Evolutionary conservation across 768 basidiomycete species (phyloP), one percentile per base, ranked within the genome.

Genomic region (Collybia sp.): DNA sequence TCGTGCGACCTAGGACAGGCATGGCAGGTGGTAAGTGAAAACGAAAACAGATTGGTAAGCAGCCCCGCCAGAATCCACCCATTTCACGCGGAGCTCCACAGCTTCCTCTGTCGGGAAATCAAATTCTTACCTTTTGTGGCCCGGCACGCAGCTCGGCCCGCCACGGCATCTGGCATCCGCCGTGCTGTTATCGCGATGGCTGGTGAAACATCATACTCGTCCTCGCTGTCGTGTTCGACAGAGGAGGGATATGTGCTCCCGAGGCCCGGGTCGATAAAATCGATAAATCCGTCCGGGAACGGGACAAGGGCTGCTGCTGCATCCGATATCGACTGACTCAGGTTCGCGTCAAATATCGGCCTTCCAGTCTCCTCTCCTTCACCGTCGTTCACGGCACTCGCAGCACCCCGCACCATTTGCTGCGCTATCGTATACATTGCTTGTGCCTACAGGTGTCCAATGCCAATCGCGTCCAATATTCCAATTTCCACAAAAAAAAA

Each of bases 41-140:
- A 53, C 58, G 58, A 59, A 60, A 63, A 64, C 58, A 47, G 56
- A 57, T 69, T 67, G 56, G 66, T 66, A 63, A 66, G 61, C 65
- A 41, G 60, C 42, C 72, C 35, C 35, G 35, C 35, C 13, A 13
- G 17, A 37, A 37, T 37, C 35, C 35, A 18, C n/a, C 35, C 10
- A n/a, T 18, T 37, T 18, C 35, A 13, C 35, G 35, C n/a, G n/a
- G n/a, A 18, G 35, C 35, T 37, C 10, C 17, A 13, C 35, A 13
- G 13, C 35, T 18, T 37, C 35, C 35, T 3, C 35, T 18, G 25
- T 25, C 25, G 25, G 25, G 25, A 8, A 25, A 25, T 25, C 25
- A 25, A 25, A 25, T 25, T 25, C 25, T 25, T 25, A 25, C 25
- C 25, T 25, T 25, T 25, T 25, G 25, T 25, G 25, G 25, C 25